These are phyloP conservation scores for Agarophyton chilense DNA, from an alignment of 23 red algal species.

Conservation along the genomic window DNA sequence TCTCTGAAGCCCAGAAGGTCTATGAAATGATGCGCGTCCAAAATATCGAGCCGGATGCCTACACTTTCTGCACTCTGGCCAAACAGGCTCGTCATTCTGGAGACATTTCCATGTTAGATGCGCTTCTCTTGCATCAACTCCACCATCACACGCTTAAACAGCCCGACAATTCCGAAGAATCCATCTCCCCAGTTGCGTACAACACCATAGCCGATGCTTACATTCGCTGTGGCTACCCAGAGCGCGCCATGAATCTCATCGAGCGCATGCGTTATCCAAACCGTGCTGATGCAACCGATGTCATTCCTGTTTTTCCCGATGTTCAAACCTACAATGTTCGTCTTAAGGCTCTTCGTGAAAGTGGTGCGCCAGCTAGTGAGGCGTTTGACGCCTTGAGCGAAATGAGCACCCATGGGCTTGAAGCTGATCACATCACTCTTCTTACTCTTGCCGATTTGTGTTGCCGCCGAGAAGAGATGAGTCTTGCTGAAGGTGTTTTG, in stretches of 20 bases:
- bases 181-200: constrained; percentile 63
- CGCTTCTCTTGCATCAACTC: constrained; percentile 60
- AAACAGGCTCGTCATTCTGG: constrained; percentile 41
- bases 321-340: constrained; percentile 66
- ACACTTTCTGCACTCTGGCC: constrained; percentile 63
- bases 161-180: not conserved
- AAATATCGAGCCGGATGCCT: constrained; percentile 44
- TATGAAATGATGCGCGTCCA: constrained; percentile 44
- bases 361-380: constrained; percentile 41
- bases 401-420: constrained; percentile 47
- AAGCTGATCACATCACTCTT: constrained; percentile 62
- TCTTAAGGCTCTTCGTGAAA: constrained; percentile 68
- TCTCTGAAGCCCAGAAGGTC: constrained; percentile 30
- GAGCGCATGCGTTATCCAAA: constrained; percentile 46
- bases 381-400: constrained; percentile 48
- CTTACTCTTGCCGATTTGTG: constrained; percentile 68
- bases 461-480: constrained; percentile 60
- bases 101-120: constrained; percentile 56
- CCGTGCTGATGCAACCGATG: constrained; percentile 12
- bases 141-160: constrained; percentile 39
- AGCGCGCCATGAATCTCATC: constrained; percentile 39
- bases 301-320: constrained; percentile 58
- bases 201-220: constrained; percentile 75
- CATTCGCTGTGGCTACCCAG: constrained; percentile 63
- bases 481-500: constrained; percentile 65